Evolutionary conservation across 2,329 filamentous ascomycete genomes (phyloP).

Genomic region (Aaosphaeria pasadenensis): DNA sequence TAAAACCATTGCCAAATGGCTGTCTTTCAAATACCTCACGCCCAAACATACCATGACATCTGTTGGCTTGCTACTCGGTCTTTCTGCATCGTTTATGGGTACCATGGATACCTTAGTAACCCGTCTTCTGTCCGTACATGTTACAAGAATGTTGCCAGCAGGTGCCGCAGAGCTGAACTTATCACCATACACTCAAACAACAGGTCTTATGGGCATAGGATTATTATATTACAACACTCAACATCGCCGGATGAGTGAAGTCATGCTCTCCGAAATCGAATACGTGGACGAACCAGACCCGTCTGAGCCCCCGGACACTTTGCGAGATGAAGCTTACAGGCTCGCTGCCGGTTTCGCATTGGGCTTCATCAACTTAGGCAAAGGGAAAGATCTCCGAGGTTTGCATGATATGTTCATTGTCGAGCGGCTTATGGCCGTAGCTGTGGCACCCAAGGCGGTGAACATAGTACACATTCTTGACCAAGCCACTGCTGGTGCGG

Average conservation of each 20-base stretch:
- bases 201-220: slow-evolving; percentile 95
- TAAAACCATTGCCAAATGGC: slow-evolving; percentile 94
- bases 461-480: slow-evolving; percentile 91
- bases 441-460: slow-evolving; percentile 85
- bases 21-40: slow-evolving; percentile 98
- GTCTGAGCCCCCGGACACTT: slow-evolving; percentile 64
- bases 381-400: slow-evolving; percentile 81
- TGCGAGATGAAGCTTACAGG: slow-evolving; percentile 94
- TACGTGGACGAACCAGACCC: slow-evolving; percentile 77
- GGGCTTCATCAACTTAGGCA: slow-evolving; percentile 91
- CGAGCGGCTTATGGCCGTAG: slow-evolving; percentile 80
- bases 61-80: slow-evolving; percentile 85
- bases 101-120: slow-evolving; percentile 98
- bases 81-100: slow-evolving; percentile 90
- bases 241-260: slow-evolving; percentile 96
- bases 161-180: slow-evolving; percentile 93
- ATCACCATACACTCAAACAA: slow-evolving; percentile 89
- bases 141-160: slow-evolving; percentile 87
- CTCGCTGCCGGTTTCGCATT: slow-evolving; percentile 90
- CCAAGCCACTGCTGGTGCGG: slow-evolving; percentile 87
- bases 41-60: slow-evolving; percentile 99
- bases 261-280: slow-evolving; percentile 97
- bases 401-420: slow-evolving; percentile 92
- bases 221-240: slow-evolving; percentile 92
- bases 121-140: slow-evolving; percentile 88